Percentiles rank a stretch among this genome's conserved stretches.
Evolutionary conservation across 2,329 filamentous ascomycete species (phyloP).

Genomic region (Moelleriella libera): DNA sequence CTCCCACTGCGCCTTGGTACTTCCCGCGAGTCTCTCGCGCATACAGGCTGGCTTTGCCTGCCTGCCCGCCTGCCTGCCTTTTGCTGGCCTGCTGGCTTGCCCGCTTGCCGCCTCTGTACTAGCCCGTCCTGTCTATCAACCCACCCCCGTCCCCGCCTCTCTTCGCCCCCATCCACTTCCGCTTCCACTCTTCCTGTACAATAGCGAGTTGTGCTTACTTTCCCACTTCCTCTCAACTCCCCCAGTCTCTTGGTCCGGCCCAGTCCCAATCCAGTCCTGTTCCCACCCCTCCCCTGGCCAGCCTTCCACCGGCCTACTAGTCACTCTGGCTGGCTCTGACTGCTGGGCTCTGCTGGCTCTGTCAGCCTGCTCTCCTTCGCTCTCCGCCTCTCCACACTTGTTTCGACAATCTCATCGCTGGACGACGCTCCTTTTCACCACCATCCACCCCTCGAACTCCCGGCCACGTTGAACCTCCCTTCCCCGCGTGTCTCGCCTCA

Average conservation of each 20-base stretch:
- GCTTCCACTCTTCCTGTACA: background rate
- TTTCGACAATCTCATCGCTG: conserved; percentile 12
- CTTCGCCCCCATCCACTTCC: background rate
- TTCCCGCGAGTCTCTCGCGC: too few relatives aligned
- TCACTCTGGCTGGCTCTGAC: background rate
- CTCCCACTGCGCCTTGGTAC: too few relatives aligned
- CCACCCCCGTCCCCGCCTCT: background rate
- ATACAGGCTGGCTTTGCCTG: background rate
- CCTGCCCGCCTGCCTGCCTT: too few relatives aligned
- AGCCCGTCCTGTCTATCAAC: background rate
- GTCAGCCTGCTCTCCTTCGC: conserved; percentile 10
- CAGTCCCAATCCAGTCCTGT: conserved; percentile 6
- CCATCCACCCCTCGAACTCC: background rate
- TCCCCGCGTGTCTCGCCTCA: conserved; percentile 3
- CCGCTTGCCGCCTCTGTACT: background rate
- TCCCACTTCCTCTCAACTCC: background rate
- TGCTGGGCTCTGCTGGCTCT: conserved; percentile 2
- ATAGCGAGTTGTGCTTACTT: background rate
- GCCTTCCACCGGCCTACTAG: conserved; percentile 2
- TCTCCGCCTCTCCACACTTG: conserved; percentile 19
- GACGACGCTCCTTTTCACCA: conserved; percentile 10
- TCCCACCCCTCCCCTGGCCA: conserved; percentile 8
- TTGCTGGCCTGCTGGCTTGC: background rate
- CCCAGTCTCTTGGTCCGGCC: background rate
- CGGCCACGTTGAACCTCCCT: background rate